These are phyloP conservation scores for Botrytis fabae DNA, from an alignment of 2,329 filamentous ascomycete genomes.

Conservation along the genomic window DNA sequence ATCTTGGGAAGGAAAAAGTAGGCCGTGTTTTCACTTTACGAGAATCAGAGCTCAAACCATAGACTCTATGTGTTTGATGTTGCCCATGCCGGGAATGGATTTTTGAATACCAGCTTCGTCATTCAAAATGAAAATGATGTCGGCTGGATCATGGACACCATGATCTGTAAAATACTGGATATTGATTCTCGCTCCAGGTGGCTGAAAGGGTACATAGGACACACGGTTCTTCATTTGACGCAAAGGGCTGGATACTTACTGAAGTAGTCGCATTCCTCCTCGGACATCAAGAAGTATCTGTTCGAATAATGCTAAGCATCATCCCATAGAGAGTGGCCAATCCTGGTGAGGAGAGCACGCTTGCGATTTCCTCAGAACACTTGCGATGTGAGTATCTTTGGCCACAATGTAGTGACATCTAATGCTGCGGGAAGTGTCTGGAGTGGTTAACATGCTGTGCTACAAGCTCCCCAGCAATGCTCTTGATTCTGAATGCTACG, in stretches of 20 bases:
- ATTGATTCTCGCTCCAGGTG: conserved; percentile 33
- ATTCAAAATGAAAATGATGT: conserved; percentile 39
- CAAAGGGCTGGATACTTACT: neutral
- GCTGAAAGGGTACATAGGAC: conserved; percentile 38
- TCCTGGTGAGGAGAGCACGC: neutral
- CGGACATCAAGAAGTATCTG: neutral
- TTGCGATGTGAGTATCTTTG: neutral
- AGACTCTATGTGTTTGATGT: conserved; percentile 37
- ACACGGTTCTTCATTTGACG: conserved; percentile 28
- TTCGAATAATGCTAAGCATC: neutral
- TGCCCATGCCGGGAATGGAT: conserved; percentile 30
- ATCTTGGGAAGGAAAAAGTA: conserved; percentile 32
- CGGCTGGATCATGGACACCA: conserved; percentile 36
- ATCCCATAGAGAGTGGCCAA: neutral
- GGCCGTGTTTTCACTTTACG: conserved; percentile 33
- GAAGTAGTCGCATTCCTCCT: neutral
- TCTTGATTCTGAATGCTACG: neutral
- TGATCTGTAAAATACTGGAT: conserved; percentile 38
- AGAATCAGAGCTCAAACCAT: conserved; percentile 39
- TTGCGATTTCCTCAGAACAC: neutral
- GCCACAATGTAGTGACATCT: neutral
- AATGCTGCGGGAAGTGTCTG: neutral
- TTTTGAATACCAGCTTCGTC: conserved; percentile 30
- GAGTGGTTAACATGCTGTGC: neutral
- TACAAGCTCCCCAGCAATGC: neutral